A percentile compares a stretch with the other conserved stretches of the same genome.
phyloP scores from a whole-genome alignment of 1,284 basidiomycete genomes.

The Phenoliferia sp. region DNA sequence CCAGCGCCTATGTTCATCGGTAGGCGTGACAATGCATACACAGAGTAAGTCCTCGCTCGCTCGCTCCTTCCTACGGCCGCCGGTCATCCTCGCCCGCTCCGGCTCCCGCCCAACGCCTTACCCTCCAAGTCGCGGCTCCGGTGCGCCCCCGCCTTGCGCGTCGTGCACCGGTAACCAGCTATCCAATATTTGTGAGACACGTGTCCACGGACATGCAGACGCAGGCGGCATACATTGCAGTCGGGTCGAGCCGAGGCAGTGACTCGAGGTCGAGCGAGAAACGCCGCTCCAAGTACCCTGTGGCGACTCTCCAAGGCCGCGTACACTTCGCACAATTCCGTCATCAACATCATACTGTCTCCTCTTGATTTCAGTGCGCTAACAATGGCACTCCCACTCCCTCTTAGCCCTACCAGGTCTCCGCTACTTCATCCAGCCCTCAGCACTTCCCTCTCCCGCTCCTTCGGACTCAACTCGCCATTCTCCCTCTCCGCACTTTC shows the following conservation, averaged over 20 bases:
- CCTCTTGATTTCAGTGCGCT: not conserved
- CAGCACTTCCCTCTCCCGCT: conserved; percentile 27
- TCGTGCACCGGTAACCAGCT: too few relatives aligned
- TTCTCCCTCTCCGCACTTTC: conserved; percentile 33
- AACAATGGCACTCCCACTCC: not conserved
- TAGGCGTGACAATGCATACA: not conserved
- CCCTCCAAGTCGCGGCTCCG: too few relatives aligned
- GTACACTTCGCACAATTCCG: too few relatives aligned
- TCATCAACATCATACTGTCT: not conserved
- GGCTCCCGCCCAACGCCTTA: not conserved
- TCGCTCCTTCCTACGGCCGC: not conserved
- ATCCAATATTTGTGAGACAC: too few relatives aligned
- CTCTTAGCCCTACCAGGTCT: conserved; percentile 18
- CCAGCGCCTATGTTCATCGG: not conserved
- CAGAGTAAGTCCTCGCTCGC: not conserved
- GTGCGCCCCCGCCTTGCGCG: too few relatives aligned
- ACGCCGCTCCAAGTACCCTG: too few relatives aligned
- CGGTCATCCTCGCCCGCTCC: not conserved
- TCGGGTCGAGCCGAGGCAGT: not conserved
- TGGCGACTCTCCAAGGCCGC: too few relatives aligned
- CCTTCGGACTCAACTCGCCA: conserved; percentile 32
- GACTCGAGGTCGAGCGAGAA: not conserved
- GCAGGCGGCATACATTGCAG: not conserved
- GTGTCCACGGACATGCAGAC: not conserved
- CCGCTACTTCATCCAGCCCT: conserved; percentile 33